These are phyloP conservation scores for Acer negundo DNA, from an alignment of 345 rosid genomes.

Conservation along the genomic window DNA sequence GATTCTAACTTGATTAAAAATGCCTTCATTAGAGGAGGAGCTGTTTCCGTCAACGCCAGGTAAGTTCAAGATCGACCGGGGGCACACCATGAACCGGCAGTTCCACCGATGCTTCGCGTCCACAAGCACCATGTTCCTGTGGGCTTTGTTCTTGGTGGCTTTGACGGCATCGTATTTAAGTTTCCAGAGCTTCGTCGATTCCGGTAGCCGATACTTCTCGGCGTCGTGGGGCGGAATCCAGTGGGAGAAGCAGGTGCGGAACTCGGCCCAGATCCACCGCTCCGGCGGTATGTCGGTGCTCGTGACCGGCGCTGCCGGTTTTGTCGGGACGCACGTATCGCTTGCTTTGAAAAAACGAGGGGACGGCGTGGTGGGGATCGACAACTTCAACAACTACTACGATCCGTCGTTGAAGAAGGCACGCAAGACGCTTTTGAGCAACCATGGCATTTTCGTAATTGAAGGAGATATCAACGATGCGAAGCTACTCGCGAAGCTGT, in stretches of 20 bases:
- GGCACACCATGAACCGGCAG: slow-evolving; percentile 53
- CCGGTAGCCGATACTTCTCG: slow-evolving; percentile 63
- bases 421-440: slow-evolving; percentile 37
- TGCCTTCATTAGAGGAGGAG: slow-evolving; percentile 79
- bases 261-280: slow-evolving; percentile 69
- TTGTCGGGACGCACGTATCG: slow-evolving; percentile 75
- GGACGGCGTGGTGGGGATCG: slow-evolving; percentile 81
- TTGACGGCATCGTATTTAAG: slow-evolving; percentile 85
- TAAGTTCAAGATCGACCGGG: slow-evolving; percentile 78
- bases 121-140: slow-evolving; percentile 82
- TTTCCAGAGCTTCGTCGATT: slow-evolving; percentile 73
- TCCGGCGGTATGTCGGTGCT: slow-evolving; percentile 69
- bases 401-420: slow-evolving; percentile 69
- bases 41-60: slow-evolving; percentile 91
- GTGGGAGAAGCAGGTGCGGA: slow-evolving; percentile 73
- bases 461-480: slow-evolving; percentile 78
- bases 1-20: slow-evolving; percentile 13
- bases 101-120: slow-evolving; percentile 84
- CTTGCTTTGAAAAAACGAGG: slow-evolving; percentile 65
- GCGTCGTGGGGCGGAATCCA: slow-evolving; percentile 77
- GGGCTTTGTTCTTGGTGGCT: slow-evolving; percentile 92
- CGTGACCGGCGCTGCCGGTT: slow-evolving; percentile 83
- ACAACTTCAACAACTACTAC: slow-evolving; percentile 74
- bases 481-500: slow-evolving; percentile 56
- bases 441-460: slow-evolving; percentile 53